These are phyloP conservation scores for Aspergillus sp. DNA, from an alignment of 2,329 filamentous ascomycete species.

Conservation along the genomic window DNA sequence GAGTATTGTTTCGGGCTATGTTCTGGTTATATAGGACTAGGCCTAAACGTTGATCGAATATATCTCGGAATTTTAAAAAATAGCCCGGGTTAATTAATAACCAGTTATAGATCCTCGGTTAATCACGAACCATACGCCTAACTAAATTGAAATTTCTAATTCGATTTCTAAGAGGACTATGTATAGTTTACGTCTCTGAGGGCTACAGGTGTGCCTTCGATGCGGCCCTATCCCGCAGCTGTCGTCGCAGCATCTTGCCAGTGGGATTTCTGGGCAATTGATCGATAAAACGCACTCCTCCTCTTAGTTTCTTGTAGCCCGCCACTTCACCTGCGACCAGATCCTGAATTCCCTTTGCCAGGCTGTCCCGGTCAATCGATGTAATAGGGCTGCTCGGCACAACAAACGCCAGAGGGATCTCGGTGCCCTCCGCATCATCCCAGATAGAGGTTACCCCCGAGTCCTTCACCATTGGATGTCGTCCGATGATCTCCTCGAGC, in stretches of 20 bases:
- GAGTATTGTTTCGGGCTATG: background rate
- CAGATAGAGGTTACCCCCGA: background rate
- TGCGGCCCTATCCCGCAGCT: background rate
- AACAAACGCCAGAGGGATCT: background rate
- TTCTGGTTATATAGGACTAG: background rate
- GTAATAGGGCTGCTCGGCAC: background rate
- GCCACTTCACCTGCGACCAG: background rate
- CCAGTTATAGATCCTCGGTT: no score
- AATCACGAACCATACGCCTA: no score
- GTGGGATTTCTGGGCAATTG: background rate
- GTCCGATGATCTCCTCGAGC: background rate
- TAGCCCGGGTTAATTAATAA: background rate
- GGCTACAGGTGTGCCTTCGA: background rate
- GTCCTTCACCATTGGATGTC: background rate
- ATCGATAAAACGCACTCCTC: background rate
- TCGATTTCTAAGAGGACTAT: no score
- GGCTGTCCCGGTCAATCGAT: background rate
- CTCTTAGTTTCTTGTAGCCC: background rate
- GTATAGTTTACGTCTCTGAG: background rate
- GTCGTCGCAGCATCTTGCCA: background rate
- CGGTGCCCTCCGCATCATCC: background rate
- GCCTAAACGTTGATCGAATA: background rate
- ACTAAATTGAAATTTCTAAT: no score
- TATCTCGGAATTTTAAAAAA: background rate
- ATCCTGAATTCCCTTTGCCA: background rate